Evolutionary conservation across 2,329 filamentous ascomycete genomes (phyloP).

Genomic region (Fusarium clavum): DNA sequence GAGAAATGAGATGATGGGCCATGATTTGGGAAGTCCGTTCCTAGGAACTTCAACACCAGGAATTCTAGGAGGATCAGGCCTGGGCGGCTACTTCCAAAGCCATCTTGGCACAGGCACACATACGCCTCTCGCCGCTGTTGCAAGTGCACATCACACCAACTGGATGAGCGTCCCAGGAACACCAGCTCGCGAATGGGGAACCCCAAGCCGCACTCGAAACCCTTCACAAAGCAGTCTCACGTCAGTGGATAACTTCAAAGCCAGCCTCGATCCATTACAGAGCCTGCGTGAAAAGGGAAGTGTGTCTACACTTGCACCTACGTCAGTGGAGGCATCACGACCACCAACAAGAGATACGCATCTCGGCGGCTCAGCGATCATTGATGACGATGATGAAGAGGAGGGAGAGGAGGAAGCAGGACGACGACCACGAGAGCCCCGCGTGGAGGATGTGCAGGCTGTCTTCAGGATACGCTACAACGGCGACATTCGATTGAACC

Average conservation of each 20-base stretch:
- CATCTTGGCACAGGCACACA: constrained; percentile 81
- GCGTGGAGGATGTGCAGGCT: constrained; percentile 89
- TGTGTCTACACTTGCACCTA: constrained; percentile 71
- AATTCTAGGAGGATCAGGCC: constrained; percentile 76
- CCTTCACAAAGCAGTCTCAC: constrained; percentile 60
- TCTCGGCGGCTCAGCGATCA: constrained; percentile 53
- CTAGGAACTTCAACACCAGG: constrained; percentile 70
- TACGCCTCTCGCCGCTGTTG: constrained; percentile 83
- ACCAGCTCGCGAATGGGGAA: constrained; percentile 27
- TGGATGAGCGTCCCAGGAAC: constrained; percentile 50
- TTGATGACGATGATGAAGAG: constrained; percentile 52
- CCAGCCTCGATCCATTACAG: constrained; percentile 56
- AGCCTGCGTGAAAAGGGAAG: constrained; percentile 68
- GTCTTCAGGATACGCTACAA: constrained; percentile 91
- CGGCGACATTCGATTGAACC: constrained; percentile 85
- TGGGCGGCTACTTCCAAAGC: constrained; percentile 85
- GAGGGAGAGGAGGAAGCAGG: constrained; percentile 46
- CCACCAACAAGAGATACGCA: constrained; percentile 68
- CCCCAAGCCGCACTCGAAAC: constrained; percentile 55
- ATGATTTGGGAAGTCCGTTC: constrained; percentile 67
- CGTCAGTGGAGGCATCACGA: constrained; percentile 63
- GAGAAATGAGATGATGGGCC: constrained; percentile 48
- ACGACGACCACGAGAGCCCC: constrained; percentile 68
- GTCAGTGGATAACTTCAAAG: constrained; percentile 57
- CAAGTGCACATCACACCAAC: constrained; percentile 66